A percentile compares a stretch with the other conserved stretches of the same genome.
Conservation (phyloP, 1,139 yeast species). For the Protomyces arabidopsidicola region DNA sequence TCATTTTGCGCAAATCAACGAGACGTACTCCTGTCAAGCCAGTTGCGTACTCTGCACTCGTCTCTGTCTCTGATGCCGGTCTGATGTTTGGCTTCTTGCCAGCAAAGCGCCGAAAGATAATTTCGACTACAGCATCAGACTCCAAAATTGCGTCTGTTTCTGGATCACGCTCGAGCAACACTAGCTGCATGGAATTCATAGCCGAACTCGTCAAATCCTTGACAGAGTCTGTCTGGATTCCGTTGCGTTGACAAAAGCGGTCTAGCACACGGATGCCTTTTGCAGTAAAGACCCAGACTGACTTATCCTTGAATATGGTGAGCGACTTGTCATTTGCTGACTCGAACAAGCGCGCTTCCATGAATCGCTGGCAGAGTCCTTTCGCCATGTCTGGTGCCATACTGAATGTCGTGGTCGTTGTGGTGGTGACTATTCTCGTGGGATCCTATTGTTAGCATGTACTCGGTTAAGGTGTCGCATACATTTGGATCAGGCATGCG, state of each 20-base stretch:
- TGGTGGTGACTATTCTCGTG: conserved; percentile 37
- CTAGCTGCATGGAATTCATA: conserved; percentile 68
- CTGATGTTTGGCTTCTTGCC: conserved; percentile 69
- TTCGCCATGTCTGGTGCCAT: conserved; percentile 53
- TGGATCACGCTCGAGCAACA: conserved; percentile 63
- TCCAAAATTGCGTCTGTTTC: conserved; percentile 58
- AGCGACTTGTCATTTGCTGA: conserved; percentile 71
- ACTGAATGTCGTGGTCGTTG: conserved; percentile 57
- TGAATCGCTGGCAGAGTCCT: conserved; percentile 52
- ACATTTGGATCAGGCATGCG: conserved; percentile 40
- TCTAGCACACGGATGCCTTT: conserved; percentile 75
- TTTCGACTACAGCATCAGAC: conserved; percentile 59
- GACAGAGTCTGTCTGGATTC: conserved; percentile 44
- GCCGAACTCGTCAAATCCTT: conserved; percentile 52
- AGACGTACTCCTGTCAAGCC: conserved; percentile 30
- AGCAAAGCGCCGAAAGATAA: conserved; percentile 60
- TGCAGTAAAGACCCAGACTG: conserved; percentile 76
- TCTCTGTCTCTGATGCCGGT: conserved; percentile 47
- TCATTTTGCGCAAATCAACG: conserved; percentile 30
- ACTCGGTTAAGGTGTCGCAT: not conserved
- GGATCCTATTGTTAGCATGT: conserved; percentile 35
- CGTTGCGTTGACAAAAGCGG: conserved; percentile 55
- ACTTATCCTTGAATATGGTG: conserved; percentile 44
- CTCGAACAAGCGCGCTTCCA: conserved; percentile 65
- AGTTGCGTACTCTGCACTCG: conserved; percentile 27